phyloP scores from a whole-genome alignment of 2,329 filamentous ascomycete genomes.

The Emydomyces testavorans region DNA sequence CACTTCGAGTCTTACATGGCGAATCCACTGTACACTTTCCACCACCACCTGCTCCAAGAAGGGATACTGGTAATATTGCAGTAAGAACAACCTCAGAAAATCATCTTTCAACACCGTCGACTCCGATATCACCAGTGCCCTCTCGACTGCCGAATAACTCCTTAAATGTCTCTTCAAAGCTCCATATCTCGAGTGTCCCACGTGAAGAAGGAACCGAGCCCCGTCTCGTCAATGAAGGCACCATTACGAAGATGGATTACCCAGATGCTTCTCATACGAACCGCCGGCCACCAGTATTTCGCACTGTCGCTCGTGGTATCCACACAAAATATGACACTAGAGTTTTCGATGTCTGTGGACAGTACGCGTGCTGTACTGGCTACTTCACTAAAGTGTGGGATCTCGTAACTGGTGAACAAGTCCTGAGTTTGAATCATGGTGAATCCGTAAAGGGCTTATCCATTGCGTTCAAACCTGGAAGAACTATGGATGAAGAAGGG shows the following conservation, averaged over 20 bases:
- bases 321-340: conserved; percentile 76
- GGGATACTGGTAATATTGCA: conserved; percentile 18
- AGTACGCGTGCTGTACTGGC: conserved; percentile 75
- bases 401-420: conserved; percentile 63
- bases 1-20: conserved; percentile 17
- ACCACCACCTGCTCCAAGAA: conserved; percentile 23
- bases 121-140: conserved; percentile 19
- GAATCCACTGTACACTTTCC: conserved; percentile 21
- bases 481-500: conserved; percentile 68
- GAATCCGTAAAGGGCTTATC: conserved; percentile 75
- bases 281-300: conserved; percentile 65
- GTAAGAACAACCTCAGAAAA: conserved; percentile 15
- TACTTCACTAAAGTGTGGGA: conserved; percentile 84
- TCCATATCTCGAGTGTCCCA: conserved; percentile 5
- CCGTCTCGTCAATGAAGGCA: conserved; percentile 36
- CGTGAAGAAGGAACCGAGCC: conserved; percentile 41
- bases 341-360: conserved; percentile 76
- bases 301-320: conserved; percentile 63
- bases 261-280: conserved; percentile 79
- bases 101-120: conserved; percentile 14
- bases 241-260: conserved; percentile 51
- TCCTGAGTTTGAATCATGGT: conserved; percentile 71
- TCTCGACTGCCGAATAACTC: not conserved
- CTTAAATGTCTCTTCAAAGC: conserved; percentile 9
- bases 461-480: conserved; percentile 72